Base-by-base conservation (phyloP, 371 early-diverging fungal species). In the Sporodiniella umbellata region DNA sequence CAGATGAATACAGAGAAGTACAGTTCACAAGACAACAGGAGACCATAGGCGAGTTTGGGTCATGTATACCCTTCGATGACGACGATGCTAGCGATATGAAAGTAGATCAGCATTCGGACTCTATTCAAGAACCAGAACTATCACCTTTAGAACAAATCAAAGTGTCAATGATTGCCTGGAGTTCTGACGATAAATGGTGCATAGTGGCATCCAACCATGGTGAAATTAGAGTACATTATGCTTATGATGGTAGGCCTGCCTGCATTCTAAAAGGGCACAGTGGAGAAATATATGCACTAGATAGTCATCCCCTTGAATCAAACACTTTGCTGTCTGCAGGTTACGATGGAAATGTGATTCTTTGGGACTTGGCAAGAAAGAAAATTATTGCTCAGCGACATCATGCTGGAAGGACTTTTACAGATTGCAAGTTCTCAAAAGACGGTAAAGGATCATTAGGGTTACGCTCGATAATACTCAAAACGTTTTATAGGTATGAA, bases 321-420 rank as follows among this genome's bases (percentile, higher is more conserved):
- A 67, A 75, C 14, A 71, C 92, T 1, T 56, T 93, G 2, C 60
- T 94, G 26, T 88, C 90, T 8, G 94, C 89, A 2, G 88, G 89
- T 0, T 88, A 92, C 60, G 94, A 94, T 51, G 95, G 94, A n/a
- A 72, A 78, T 5, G 78, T 90, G 3, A 81, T 90, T 28, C 50
- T 94, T 2, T 94, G 95, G 95, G 85, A 94, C 51, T 24, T 72
- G 6, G 37, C 48, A 10, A 49, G 57, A 12, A 53, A 48, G 19
- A 51, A 53, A 23, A 60, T 61, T 1, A 70, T 64, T 23, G 49
- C 46, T n/a, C 66, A 66, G 23, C 55, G 56, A 5, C 45, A 74
- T 3, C 60, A 71, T 54, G 44, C 45, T 17, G 63, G 64, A 14
- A 60, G 73, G 17, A 65, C 66, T 1, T 69, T 73, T 43, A 60